A percentile compares a stretch with the other conserved stretches of the same genome.
Conservation (phyloP, 345 rosid species). For the Erysimum cheiranthoides region DNA sequence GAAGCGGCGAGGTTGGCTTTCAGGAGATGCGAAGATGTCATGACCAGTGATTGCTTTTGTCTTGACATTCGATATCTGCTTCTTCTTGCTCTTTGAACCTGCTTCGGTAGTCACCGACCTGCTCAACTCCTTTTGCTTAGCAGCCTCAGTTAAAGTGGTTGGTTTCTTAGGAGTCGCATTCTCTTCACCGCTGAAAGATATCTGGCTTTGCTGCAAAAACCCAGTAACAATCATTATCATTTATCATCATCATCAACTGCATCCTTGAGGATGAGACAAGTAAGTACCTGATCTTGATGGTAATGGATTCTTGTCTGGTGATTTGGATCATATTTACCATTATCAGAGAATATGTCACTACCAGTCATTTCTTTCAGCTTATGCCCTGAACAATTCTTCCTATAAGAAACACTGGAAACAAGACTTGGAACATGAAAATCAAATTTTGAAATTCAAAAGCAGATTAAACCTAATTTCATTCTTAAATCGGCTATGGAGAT, state of each 20-base stretch:
- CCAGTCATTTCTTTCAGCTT: constrained; percentile 82
- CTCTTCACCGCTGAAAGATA: constrained; percentile 69
- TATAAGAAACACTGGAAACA: constrained; percentile 36
- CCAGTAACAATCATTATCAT: neutral
- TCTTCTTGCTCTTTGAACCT: constrained; percentile 58
- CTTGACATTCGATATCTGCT: constrained; percentile 69
- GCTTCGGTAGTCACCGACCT: constrained; percentile 59
- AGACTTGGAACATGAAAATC: neutral
- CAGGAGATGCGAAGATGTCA: constrained; percentile 63
- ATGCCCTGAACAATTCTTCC: constrained; percentile 76
- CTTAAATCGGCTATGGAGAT: neutral
- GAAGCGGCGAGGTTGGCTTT: constrained; percentile 58
- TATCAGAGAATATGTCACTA: constrained; percentile 64
- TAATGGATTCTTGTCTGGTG: constrained; percentile 55
- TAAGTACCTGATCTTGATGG: constrained; percentile 60
- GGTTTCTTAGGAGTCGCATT: constrained; percentile 72
- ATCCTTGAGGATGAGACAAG: constrained; percentile 1
- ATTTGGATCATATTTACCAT: constrained; percentile 49
- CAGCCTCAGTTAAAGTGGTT: constrained; percentile 58
- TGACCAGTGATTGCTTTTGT: constrained; percentile 72
- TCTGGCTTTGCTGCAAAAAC: constrained; percentile 72
- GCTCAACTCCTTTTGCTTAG: constrained; percentile 77
- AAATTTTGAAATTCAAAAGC: constrained; percentile 1
- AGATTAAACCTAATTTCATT: constrained; percentile 7
- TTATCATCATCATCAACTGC: neutral